Evolutionary conservation across 2,329 filamentous ascomycete genomes (phyloP).

Genomic region (Metarhizium sp.): DNA sequence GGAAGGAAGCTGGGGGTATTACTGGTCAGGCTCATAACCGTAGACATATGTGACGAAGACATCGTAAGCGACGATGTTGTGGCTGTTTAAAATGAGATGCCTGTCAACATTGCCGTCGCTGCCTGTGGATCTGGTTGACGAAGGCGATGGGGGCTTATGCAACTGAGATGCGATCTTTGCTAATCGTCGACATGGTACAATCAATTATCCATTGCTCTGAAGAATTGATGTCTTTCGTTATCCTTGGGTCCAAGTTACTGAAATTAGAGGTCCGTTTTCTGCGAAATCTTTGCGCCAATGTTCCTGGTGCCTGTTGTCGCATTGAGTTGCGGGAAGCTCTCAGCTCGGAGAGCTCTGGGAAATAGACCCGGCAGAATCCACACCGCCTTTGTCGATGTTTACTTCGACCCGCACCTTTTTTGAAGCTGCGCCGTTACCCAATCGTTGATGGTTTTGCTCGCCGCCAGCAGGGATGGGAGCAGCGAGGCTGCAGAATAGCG

Average conservation of each 20-base stretch:
- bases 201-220: background rate
- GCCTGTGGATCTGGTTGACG: background rate
- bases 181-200: background rate
- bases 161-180: background rate
- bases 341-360: conserved; percentile 2
- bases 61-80: conserved; percentile 11
- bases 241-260: background rate
- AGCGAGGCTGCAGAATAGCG: conserved; percentile 24
- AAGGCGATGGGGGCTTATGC: background rate
- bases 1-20: conserved; percentile 2
- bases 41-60: conserved; percentile 22
- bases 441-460: conserved; percentile 8
- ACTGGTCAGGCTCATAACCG: conserved; percentile 27
- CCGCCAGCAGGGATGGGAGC: conserved; percentile 14
- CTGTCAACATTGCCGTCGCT: background rate
- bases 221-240: background rate
- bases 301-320: background rate
- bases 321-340: background rate
- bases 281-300: background rate
- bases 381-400: conserved; percentile 22
- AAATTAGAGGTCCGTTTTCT: background rate
- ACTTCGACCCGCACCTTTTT: conserved; percentile 15
- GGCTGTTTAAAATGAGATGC: background rate
- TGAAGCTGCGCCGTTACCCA: conserved; percentile 10
- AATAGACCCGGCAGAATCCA: conserved; percentile 22